Base-by-base conservation (phyloP, 225 moss, liverwort and hornwort species). In the Asterella californica region DNA sequence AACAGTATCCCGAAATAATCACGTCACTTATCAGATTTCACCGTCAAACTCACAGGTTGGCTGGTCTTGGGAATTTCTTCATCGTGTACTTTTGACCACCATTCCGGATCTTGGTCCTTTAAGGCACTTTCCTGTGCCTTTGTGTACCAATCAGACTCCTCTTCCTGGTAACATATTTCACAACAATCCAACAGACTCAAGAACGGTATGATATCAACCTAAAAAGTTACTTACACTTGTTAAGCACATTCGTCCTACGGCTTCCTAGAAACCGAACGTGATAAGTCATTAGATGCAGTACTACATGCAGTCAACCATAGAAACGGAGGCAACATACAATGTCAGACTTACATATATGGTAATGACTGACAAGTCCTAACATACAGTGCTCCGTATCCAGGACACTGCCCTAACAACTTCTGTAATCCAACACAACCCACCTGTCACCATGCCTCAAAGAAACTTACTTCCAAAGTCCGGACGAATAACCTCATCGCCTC, bases 401-500 rank as follows among this genome's bases (percentile, higher is more conserved):
- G 22, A 57, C 57, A 57, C 14, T 57, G 5, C 22, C 7, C 24
- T 21, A 57, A 57, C 21, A 52, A 6, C 5, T 52, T 17, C 14
- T 52, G 10, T 52, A 17, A 52, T 10, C 52, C 14, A 10, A 52
- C 14, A 12, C 52, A 17, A 57, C 24, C 42, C 19, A 1, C 57
- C 6, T 57, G 2, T 57, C 18, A 21, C 67, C 34, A 36, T 67
- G 65, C 24, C 52, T 34, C 27, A 19, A 66, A 42, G 73, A 62
- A 67, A 78, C 79, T 80, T 77, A 87, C 89, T 81, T 97, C 96
- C 71, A 97, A 77, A 17, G 96, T 91, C 70, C 92, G 87, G 78
- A 97, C 93, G 48, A 97, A 94, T 36, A 94, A 90, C 66, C 94
- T 86, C 94, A 97, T 94, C 21, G 96, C 94, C 84, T 97, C 94